Conservation (phyloP, 2,329 filamentous ascomycete genomes). For the Penicillium sp. region DNA sequence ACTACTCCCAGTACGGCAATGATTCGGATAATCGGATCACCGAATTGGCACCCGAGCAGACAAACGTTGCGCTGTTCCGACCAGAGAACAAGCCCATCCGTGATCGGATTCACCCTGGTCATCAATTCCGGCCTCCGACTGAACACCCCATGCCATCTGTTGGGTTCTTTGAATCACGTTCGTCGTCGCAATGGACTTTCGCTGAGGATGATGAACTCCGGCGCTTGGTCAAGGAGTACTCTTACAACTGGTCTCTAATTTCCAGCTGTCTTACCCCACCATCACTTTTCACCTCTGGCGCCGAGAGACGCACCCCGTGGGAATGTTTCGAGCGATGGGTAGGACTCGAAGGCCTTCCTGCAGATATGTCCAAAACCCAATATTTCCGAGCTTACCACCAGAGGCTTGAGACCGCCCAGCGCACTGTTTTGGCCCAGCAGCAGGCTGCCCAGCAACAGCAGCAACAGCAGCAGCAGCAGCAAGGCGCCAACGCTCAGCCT, state of each 20-base stretch:
- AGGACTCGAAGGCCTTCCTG: constrained; percentile 80
- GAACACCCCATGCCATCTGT: constrained; percentile 88
- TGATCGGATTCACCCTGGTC: constrained; percentile 83
- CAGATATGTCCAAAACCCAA: constrained; percentile 90
- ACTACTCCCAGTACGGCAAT: constrained; percentile 71
- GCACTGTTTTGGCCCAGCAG: constrained; percentile 57
- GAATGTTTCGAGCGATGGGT: constrained; percentile 99
- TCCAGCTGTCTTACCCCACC: constrained; percentile 72
- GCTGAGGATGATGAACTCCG: constrained; percentile 88
- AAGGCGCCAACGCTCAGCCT: constrained; percentile 50
- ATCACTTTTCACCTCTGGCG: constrained; percentile 76
- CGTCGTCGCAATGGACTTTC: constrained; percentile 85
- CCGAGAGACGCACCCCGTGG: constrained; percentile 91
- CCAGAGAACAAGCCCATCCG: constrained; percentile 85
- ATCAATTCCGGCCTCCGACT: constrained; percentile 88
- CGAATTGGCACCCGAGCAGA: constrained; percentile 65
- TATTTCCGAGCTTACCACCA: constrained; percentile 80
- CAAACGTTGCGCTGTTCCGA: constrained; percentile 81
- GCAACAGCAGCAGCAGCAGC: constrained; percentile 54
- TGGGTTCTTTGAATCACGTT: constrained; percentile 83
- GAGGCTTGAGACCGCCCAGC: constrained; percentile 61
- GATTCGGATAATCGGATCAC: constrained; percentile 53
- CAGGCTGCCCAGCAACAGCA: constrained; percentile 50
- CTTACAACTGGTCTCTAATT: constrained; percentile 97
- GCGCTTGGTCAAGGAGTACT: constrained; percentile 81